A percentile compares a stretch with the other conserved stretches of the same genome.
Evolutionary conservation across 1,284 basidiomycete species (phyloP).

Genomic region (Phylloporus sp.): DNA sequence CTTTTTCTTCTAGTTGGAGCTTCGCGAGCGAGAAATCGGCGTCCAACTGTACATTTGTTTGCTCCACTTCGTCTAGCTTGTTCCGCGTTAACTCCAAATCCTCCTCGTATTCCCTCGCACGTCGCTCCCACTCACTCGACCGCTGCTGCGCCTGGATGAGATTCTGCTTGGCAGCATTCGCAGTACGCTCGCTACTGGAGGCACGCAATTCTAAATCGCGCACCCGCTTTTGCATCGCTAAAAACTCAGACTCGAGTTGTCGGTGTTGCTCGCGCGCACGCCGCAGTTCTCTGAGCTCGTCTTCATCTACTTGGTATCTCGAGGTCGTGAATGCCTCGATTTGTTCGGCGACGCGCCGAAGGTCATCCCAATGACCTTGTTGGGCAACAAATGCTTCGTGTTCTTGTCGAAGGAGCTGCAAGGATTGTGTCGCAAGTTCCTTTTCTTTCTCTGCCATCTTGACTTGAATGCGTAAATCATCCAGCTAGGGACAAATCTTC

Average conservation of each 20-base stretch:
- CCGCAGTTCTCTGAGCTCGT: slow-evolving; percentile 74
- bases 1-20: slow-evolving; percentile 76
- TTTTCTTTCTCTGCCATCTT: slow-evolving; percentile 67
- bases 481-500: slow-evolving; percentile 52
- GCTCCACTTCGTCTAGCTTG: slow-evolving; percentile 71
- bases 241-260: slow-evolving; percentile 71
- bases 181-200: slow-evolving; percentile 66
- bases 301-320: slow-evolving; percentile 69
- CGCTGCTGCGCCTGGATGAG: slow-evolving; percentile 78
- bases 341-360: slow-evolving; percentile 72
- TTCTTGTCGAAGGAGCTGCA: slow-evolving; percentile 63
- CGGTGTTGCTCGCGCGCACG: slow-evolving; percentile 70
- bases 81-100: slow-evolving; percentile 66
- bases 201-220: slow-evolving; percentile 75
- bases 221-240: slow-evolving; percentile 70
- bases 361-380: slow-evolving; percentile 74
- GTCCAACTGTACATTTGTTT: slow-evolving; percentile 68
- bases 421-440: slow-evolving; percentile 59
- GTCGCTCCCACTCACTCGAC: slow-evolving; percentile 79
- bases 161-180: slow-evolving; percentile 65
- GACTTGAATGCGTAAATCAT: slow-evolving; percentile 65
- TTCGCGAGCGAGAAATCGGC: slow-evolving; percentile 71
- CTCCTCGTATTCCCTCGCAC: slow-evolving; percentile 72
- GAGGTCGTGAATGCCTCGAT: slow-evolving; percentile 69
- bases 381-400: slow-evolving; percentile 66